Conservation (phyloP, 345 rosid species). For the Ailanthus altissimus region DNA sequence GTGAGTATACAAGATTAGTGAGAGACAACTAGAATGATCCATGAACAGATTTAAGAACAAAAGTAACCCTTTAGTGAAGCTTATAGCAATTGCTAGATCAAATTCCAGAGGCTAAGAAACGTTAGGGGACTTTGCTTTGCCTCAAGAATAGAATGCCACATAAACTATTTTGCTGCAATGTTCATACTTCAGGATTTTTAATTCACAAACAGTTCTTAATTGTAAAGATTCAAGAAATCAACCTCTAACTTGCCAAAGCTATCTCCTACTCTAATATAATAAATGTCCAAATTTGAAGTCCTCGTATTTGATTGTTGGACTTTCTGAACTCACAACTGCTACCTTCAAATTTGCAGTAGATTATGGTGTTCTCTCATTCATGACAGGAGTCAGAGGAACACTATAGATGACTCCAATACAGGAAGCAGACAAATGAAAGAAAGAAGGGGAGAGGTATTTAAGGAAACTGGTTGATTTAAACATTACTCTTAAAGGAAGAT, state of each 20-base stretch:
- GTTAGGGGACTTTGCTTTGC: not conserved
- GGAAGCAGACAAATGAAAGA: not conserved
- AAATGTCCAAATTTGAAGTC: not conserved
- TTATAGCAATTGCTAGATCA: constrained; percentile 8
- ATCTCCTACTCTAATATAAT: not conserved
- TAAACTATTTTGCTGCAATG: not conserved
- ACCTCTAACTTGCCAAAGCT: constrained; percentile 12
- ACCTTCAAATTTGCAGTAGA: not conserved
- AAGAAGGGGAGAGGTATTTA: constrained; percentile 1
- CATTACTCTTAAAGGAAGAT: not conserved
- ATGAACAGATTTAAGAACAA: not conserved
- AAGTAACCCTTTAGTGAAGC: not conserved
- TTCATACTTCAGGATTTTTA: not conserved
- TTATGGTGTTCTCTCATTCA: not conserved
- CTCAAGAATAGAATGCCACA: not conserved
- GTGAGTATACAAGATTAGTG: constrained; percentile 12
- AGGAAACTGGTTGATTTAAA: not conserved
- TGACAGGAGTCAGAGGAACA: not conserved
- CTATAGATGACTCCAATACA: not conserved
- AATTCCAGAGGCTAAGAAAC: not conserved
- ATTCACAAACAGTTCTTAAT: not conserved
- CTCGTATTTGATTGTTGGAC: not conserved
- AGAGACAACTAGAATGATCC: not conserved
- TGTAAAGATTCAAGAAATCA: not conserved
- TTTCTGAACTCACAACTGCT: constrained; percentile 1